Evolutionary conservation across 2,329 filamentous ascomycete species (phyloP).

Genomic region (Alternaria brassicae): DNA sequence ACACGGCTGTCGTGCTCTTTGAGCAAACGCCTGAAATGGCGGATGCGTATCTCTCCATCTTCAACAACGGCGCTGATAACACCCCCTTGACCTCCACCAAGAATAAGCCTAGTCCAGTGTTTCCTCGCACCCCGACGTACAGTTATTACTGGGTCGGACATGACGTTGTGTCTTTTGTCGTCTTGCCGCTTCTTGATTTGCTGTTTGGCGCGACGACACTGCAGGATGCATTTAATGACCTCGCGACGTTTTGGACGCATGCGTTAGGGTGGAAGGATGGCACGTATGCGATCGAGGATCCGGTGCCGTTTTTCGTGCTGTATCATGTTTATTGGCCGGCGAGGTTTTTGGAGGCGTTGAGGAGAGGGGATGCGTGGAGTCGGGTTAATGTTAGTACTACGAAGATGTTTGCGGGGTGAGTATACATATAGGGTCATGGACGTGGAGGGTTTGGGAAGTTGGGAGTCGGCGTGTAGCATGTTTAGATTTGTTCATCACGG

Average conservation of each 20-base stretch:
- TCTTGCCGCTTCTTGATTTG: constrained; percentile 46
- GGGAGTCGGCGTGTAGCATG: background rate
- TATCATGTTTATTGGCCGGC: constrained; percentile 63
- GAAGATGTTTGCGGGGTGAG: constrained; percentile 59
- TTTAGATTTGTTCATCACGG: background rate
- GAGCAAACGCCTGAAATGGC: constrained; percentile 39
- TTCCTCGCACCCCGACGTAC: constrained; percentile 29
- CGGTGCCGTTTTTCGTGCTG: constrained; percentile 59
- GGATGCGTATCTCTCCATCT: constrained; percentile 37
- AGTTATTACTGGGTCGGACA: constrained; percentile 72
- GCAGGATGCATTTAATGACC: constrained; percentile 29
- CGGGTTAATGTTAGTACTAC: constrained; percentile 72
- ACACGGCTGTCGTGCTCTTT: constrained; percentile 72
- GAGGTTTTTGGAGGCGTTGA: constrained; percentile 58
- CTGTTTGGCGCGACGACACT: constrained; percentile 27
- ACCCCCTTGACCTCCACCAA: constrained; percentile 14
- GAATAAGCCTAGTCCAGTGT: constrained; percentile 18
- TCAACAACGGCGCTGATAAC: constrained; percentile 35
- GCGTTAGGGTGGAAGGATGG: constrained; percentile 59
- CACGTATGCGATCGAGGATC: constrained; percentile 59
- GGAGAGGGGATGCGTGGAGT: constrained; percentile 63
- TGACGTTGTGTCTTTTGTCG: constrained; percentile 63
- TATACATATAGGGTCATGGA: background rate
- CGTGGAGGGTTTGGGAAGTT: background rate
- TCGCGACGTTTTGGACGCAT: constrained; percentile 51